These are phyloP conservation scores for Coelastrella sp. DNA, from an alignment of 139 green algal genomes.

Conservation along the genomic window DNA sequence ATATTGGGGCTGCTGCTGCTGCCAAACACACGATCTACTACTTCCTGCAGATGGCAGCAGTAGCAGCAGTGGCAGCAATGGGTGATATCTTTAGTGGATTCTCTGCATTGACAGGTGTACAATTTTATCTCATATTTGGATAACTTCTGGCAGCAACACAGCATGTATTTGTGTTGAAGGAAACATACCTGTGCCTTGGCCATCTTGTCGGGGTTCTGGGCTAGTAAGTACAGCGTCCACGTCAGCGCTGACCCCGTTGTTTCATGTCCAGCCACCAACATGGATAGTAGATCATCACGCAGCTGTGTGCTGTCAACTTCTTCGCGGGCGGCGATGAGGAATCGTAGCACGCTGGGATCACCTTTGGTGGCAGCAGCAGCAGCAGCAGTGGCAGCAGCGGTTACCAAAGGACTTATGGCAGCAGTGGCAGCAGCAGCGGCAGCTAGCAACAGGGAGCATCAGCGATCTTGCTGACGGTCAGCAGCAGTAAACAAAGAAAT, in stretches of 20 bases:
- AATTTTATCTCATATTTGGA: no score
- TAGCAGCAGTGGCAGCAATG: not conserved
- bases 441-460: no score
- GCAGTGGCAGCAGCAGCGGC: no score
- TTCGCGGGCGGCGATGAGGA: conserved; percentile 95
- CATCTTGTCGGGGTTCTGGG: conserved; percentile 88
- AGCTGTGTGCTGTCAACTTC: conserved; percentile 92
- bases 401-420: not conserved
- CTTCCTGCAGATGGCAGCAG: conserved; percentile 72
- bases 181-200: conserved; percentile 72
- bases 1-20: conserved; percentile 57
- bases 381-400: not conserved
- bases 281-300: conserved; percentile 98
- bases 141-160: no score
- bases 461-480: no score
- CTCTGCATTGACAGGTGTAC: no score
- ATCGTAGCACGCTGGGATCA: conserved; percentile 96
- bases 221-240: conserved; percentile 97
- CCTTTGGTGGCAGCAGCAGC: conserved; percentile 59
- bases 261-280: conserved; percentile 99
- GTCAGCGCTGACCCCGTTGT: conserved; percentile 98
- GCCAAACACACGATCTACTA: conserved; percentile 92
- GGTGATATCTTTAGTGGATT: no score
- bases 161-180: no score
- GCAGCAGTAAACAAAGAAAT: no score